These are phyloP conservation scores for Colletotrichum phormii DNA, from an alignment of 2,329 filamentous ascomycete genomes.

Conservation along the genomic window DNA sequence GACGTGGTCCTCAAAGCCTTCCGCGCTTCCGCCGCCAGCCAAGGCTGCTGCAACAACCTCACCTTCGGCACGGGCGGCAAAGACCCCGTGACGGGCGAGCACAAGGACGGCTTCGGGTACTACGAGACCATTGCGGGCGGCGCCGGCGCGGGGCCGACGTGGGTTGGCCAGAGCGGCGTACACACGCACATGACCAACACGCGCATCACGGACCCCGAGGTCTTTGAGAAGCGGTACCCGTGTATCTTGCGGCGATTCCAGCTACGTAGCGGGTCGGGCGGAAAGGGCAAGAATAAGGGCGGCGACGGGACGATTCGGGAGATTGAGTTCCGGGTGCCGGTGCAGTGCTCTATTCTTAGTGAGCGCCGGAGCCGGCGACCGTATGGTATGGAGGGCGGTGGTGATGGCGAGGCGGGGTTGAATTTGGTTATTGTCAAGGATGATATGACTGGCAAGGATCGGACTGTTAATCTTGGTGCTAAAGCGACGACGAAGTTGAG, in stretches of 20 bases:
- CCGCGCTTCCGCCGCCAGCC: conserved; percentile 80
- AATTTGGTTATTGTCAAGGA: conserved; percentile 73
- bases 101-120: conserved; percentile 80
- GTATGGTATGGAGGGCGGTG: conserved; percentile 79
- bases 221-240: conserved; percentile 82
- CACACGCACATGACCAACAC: conserved; percentile 91
- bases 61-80: conserved; percentile 86
- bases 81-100: conserved; percentile 59
- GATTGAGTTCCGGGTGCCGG: conserved; percentile 82
- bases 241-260: conserved; percentile 78
- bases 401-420: conserved; percentile 73
- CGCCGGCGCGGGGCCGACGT: conserved; percentile 76
- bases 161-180: conserved; percentile 81
- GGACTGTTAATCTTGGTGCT: conserved; percentile 42
- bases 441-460: conserved; percentile 44
- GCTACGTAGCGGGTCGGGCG: conserved; percentile 72
- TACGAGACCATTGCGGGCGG: conserved; percentile 89
- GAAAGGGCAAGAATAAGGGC: conserved; percentile 74
- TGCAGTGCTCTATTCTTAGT: conserved; percentile 83
- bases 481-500: conserved; percentile 37
- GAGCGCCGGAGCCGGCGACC: conserved; percentile 82
- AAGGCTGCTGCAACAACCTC: conserved; percentile 87
- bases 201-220: conserved; percentile 82
- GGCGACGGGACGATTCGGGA: conserved; percentile 83
- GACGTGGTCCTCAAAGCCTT: conserved; percentile 88